phyloP scores from a whole-genome alignment of 2,329 filamentous ascomycete species.

The Stagonosporopsis chrysanthemi region DNA sequence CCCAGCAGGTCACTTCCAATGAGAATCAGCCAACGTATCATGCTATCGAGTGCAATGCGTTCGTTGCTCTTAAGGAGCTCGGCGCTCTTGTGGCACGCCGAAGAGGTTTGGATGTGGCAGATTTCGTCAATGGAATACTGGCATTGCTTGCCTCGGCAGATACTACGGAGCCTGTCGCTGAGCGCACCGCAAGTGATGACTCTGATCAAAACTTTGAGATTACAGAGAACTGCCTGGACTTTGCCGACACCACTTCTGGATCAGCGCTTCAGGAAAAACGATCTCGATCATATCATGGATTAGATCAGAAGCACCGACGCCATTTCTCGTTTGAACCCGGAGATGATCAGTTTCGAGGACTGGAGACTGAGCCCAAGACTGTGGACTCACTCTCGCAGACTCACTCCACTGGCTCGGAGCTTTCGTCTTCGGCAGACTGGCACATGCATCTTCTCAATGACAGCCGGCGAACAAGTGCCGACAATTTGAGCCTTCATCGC shows the following conservation, averaged over 20 bases:
- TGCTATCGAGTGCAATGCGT: conserved; percentile 38
- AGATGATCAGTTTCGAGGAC: conserved; percentile 45
- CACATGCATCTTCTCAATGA: neutral
- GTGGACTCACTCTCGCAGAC: conserved; percentile 13
- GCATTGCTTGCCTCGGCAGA: conserved; percentile 33
- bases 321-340: conserved; percentile 56
- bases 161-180: neutral
- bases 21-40: conserved; percentile 13
- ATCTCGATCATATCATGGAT: conserved; percentile 31
- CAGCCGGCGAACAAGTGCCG: neutral
- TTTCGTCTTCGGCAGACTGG: conserved; percentile 2
- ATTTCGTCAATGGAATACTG: conserved; percentile 46
- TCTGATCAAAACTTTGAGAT: too few relatives aligned
- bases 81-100: conserved; percentile 45
- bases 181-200: neutral
- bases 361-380: conserved; percentile 22
- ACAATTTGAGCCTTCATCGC: neutral
- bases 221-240: neutral
- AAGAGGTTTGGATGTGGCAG: conserved; percentile 43
- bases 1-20: conserved; percentile 34
- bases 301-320: conserved; percentile 32
- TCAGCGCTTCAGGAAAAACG: conserved; percentile 18
- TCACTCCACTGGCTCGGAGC: conserved; percentile 17
- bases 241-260: conserved; percentile 6
- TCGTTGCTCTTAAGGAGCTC: conserved; percentile 46